A percentile compares a stretch with the other conserved stretches of the same genome.
Conservation (phyloP, 768 basidiomycete species). For the Amanita thiersii region DNA sequence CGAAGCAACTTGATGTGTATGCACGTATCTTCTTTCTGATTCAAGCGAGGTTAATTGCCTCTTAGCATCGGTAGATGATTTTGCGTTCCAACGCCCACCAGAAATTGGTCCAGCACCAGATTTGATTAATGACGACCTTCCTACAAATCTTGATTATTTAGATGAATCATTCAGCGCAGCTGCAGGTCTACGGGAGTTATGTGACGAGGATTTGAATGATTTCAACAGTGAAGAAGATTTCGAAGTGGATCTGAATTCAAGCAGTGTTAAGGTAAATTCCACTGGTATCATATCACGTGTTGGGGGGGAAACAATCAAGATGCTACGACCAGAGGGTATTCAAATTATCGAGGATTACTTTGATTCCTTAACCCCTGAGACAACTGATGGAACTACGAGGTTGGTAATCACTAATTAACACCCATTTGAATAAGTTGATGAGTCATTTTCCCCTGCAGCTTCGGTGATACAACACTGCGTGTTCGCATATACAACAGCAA, state of each 20-base stretch:
- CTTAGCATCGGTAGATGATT: slow-evolving; percentile 70
- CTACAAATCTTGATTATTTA: slow-evolving; percentile 82
- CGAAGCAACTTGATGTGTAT: slow-evolving; percentile 29
- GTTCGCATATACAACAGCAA: slow-evolving; percentile 55
- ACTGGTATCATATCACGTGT: slow-evolving; percentile 47
- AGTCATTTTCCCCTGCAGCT: slow-evolving; percentile 21
- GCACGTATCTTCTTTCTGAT: slow-evolving; percentile 1
- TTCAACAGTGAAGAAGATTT: slow-evolving; percentile 39
- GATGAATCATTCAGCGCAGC: slow-evolving; percentile 76
- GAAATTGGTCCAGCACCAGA: slow-evolving; percentile 77
- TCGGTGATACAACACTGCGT: slow-evolving; percentile 39
- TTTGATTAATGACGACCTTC: slow-evolving; percentile 87
- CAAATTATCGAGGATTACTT: slow-evolving; percentile 69
- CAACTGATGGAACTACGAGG: slow-evolving; percentile 35
- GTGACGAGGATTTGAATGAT: slow-evolving; percentile 67
- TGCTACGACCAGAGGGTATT: slow-evolving; percentile 60
- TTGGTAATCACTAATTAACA: slow-evolving; percentile 23
- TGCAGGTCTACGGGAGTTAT: slow-evolving; percentile 64
- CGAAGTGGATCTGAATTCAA: slow-evolving; percentile 15
- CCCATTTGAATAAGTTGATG: slow-evolving; percentile 2
- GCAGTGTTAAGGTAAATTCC: slow-evolving; percentile 15
- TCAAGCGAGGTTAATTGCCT: background rate
- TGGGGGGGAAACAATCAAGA: slow-evolving; percentile 81
- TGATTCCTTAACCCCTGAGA: slow-evolving; percentile 52
- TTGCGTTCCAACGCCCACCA: slow-evolving; percentile 69